Base-by-base conservation (phyloP, 2,329 filamentous ascomycete genomes). In the Botrytis porri region DNA sequence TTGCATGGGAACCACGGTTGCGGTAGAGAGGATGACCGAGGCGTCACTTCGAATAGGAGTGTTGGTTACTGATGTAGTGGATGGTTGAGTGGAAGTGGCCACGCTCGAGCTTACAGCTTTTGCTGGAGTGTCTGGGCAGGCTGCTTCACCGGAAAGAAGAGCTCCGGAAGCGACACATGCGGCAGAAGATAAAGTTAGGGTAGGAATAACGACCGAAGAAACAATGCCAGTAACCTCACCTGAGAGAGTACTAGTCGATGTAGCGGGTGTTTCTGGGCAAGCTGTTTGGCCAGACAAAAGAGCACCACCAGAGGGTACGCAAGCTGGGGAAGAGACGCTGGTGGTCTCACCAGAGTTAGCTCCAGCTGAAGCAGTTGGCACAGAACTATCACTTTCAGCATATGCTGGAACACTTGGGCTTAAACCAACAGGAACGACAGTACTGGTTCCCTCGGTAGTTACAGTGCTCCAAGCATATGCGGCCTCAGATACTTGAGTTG, bases 381-480 rank as follows among this genome's bases (percentile, higher is more conserved):
- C 60, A 41, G 60, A 41, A 41, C 22, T 39, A 62, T 62, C 35
- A 62, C 37, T 39, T 20, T 62, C 60, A 39, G 60, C 35, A n/a
- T 22, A 41, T 25, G 35, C 62, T 48, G 12, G n/a, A 22, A 45
- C 41, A 65, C 62, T 66, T 41, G 43, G n/a, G 69, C 39, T 71
- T 41, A 45, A 71, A 22, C n/a, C 37, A 6, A 41, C 25, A 41
- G 60, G 39, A 9, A 65, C 3, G 12, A 41, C 35, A 39, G 69
- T 71, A 35, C 43, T 71, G 12, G 20, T 41, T 64, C 43, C 61
- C 22, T 57, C 48, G 12, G 35, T 71, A 54, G 61, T 66, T 12
- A 41, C 51, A 43, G 70, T 71, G 29, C 48, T 66, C 70, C 61
- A 71, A 51, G 32, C 18, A 35, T 71, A 66, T 65, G 22, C 67